Conservation (phyloP, 1,284 basidiomycete genomes). For the Exobasidium rhododendri region DNA sequence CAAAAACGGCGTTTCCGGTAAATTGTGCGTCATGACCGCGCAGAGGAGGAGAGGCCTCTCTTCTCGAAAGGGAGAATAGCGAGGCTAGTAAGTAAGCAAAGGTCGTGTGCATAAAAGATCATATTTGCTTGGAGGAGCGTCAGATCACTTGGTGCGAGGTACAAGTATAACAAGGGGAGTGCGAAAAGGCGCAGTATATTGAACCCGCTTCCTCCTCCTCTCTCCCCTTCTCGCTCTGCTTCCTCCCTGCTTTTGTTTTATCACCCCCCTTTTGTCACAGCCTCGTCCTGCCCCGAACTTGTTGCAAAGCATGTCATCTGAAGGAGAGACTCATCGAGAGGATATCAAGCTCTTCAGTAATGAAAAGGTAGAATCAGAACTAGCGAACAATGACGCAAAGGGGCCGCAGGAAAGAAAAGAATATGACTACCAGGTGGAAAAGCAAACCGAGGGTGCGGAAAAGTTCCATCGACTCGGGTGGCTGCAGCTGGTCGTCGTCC, state of each 20-base stretch:
- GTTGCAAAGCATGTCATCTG: not conserved
- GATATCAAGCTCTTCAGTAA: not conserved
- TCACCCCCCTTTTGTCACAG: not conserved
- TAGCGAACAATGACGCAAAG: not conserved
- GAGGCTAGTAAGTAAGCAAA: no score
- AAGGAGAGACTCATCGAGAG: not conserved
- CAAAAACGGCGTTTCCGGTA: no score
- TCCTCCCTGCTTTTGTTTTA: not conserved
- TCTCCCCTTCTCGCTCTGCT: not conserved
- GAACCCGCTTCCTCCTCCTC: not conserved
- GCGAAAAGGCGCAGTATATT: no score
- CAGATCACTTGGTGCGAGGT: no score
- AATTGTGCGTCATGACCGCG: no score
- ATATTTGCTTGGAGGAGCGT: no score
- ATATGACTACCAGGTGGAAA: conserved; percentile 4
- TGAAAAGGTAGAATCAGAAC: not conserved
- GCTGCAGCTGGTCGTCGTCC: conserved; percentile 33
- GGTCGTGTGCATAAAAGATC: no score
- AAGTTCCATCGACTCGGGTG: conserved; percentile 25
- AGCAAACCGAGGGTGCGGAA: conserved; percentile 6
- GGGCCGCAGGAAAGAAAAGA: not conserved
- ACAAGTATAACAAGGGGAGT: no score
- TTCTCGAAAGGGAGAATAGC: no score
- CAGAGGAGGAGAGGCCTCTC: no score
- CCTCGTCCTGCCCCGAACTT: not conserved